Conservation (phyloP, 2,329 filamentous ascomycete genomes). For the Fusarium tricinctum region DNA sequence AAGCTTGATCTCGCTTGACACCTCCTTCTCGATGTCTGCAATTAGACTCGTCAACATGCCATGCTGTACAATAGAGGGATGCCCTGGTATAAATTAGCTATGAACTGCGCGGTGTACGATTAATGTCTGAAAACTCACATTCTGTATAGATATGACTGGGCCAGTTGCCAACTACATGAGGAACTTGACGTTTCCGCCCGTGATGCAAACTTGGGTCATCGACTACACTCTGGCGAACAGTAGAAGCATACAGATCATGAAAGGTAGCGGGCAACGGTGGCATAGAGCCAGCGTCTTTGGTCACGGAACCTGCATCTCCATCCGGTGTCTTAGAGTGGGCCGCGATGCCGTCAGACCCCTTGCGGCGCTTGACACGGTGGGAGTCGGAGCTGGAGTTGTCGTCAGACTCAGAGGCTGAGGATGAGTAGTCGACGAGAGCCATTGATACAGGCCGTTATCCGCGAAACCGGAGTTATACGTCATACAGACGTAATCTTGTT, state of each 20-base stretch:
- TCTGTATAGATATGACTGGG: conserved; percentile 93
- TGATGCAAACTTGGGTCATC: conserved; percentile 90
- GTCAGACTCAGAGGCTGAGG: conserved; percentile 40
- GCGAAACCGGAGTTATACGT: conserved; percentile 12
- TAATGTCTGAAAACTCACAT: conserved; percentile 72
- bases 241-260: conserved; percentile 90
- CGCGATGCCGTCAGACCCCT: conserved; percentile 42
- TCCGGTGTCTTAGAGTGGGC: conserved; percentile 35
- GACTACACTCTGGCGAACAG: conserved; percentile 79
- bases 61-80: conserved; percentile 65
- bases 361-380: conserved; percentile 57
- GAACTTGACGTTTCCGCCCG: conserved; percentile 83
- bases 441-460: conserved; percentile 54
- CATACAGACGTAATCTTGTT: conserved; percentile 11
- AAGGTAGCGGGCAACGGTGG: conserved; percentile 86
- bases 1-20: conserved; percentile 60
- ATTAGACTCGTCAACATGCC: conserved; percentile 61
- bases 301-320: conserved; percentile 14
- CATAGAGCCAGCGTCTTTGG: conserved; percentile 54
- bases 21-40: conserved; percentile 52
- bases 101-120: background rate
- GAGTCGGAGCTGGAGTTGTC: conserved; percentile 41
- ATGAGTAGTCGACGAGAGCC: conserved; percentile 74
- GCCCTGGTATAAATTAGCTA: conserved; percentile 60
- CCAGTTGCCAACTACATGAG: conserved; percentile 92